These are phyloP conservation scores for Podosphaera aphanis DNA, from an alignment of 2,329 filamentous ascomycete genomes.

Conservation along the genomic window DNA sequence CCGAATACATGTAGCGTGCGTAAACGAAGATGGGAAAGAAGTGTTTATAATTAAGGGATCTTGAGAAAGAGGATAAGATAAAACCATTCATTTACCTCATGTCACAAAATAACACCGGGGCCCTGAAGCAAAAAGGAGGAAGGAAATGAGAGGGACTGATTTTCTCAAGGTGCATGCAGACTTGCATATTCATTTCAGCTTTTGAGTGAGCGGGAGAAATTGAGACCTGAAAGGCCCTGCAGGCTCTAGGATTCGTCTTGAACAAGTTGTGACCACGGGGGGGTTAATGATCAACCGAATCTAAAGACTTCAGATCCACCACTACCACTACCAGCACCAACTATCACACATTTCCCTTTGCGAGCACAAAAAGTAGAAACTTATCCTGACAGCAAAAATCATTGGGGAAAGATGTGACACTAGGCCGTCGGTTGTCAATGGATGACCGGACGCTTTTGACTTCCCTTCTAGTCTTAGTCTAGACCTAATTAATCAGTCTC, in stretches of 20 bases:
- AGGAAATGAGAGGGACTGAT: neutral
- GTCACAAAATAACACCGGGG: neutral
- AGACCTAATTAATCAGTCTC: no score
- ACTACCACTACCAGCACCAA: no score
- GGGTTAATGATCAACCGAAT: neutral
- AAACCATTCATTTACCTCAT: neutral
- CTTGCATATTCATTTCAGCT: constrained; percentile 1
- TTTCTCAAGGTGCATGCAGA: neutral
- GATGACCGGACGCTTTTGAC: no score
- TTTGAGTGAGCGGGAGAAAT: neutral
- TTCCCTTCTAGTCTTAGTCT: no score
- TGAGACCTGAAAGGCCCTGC: neutral
- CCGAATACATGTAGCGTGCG: no score
- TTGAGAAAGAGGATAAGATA: neutral
- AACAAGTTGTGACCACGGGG: neutral
- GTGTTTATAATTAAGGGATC: no score
- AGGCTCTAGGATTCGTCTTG: neutral
- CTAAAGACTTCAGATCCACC: neutral
- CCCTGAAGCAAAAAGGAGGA: neutral
- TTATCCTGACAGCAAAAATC: neutral
- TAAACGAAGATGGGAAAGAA: neutral
- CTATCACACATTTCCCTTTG: neutral
- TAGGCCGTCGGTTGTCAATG: neutral
- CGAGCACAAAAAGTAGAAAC: neutral
- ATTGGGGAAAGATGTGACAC: neutral